Percentiles rank a stretch among this genome's conserved stretches.
phyloP scores from a whole-genome alignment of 805 yeast genomes.

The Yamadazyma phyllophila region DNA sequence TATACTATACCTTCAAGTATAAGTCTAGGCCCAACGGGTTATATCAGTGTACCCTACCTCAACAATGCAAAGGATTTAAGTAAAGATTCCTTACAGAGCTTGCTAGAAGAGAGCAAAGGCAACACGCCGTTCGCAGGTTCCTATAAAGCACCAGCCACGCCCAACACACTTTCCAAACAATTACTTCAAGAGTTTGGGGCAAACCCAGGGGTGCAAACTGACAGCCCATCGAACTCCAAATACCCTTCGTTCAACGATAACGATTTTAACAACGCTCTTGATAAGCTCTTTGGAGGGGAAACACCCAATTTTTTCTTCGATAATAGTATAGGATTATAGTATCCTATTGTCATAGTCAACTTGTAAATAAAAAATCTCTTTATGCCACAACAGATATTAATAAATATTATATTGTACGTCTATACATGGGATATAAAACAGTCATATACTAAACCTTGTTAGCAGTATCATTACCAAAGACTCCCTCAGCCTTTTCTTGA shows the following conservation, averaged over 20 bases:
- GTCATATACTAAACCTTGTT: slow-evolving; percentile 9
- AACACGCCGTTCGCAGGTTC: neutral
- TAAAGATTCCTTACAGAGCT: neutral
- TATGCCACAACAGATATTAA: neutral
- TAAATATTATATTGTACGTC: slow-evolving; percentile 4
- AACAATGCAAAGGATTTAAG: neutral
- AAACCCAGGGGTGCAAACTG: too few species aligned
- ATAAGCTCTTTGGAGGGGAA: slow-evolving; percentile 20
- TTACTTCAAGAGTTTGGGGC: neutral
- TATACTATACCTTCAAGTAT: neutral
- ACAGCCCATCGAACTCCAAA: neutral
- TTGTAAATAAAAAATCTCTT: slow-evolving; percentile 4
- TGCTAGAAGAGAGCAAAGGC: slow-evolving; percentile 1
- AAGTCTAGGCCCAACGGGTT: slow-evolving; percentile 17
- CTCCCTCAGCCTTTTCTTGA: slow-evolving; percentile 9
- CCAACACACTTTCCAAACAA: neutral
- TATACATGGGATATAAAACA: slow-evolving; percentile 5
- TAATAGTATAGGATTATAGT: slow-evolving; percentile 23
- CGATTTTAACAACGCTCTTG: slow-evolving; percentile 14
- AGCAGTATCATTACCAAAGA: slow-evolving; percentile 5
- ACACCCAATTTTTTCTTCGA: slow-evolving; percentile 40
- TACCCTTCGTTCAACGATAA: slow-evolving; percentile 4
- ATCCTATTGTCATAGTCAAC: neutral
- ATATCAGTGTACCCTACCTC: slow-evolving; percentile 9
- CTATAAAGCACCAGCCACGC: neutral